Evolutionary conservation across 495 filamentous ascomycete genomes (phyloP).

Genomic region (Lophium mytilinum): DNA sequence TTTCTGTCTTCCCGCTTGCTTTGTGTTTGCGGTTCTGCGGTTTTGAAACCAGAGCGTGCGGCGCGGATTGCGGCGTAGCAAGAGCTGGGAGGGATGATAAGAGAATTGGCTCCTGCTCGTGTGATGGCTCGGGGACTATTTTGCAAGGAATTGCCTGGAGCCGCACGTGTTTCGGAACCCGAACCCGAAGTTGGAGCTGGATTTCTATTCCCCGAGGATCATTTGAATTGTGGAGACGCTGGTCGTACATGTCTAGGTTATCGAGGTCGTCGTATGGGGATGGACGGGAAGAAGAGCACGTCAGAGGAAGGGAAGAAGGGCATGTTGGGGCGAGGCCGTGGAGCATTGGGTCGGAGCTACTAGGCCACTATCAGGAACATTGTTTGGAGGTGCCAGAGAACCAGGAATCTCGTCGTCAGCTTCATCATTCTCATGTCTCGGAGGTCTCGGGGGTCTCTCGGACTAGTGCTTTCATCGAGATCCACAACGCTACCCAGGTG

Average conservation of each 20-base stretch:
- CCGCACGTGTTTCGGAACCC: neutral
- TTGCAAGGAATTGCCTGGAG: neutral
- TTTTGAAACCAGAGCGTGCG: neutral
- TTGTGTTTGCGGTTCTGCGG: neutral
- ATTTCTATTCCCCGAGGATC: neutral
- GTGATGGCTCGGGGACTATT: neutral
- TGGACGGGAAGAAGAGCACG: neutral
- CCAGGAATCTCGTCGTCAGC: neutral
- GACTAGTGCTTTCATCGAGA: neutral
- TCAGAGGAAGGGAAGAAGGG: neutral
- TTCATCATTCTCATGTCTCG: neutral
- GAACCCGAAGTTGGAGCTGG: neutral
- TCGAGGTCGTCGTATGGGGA: neutral
- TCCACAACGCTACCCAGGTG: neutral
- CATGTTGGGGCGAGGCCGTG: neutral
- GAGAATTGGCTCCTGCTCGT: neutral
- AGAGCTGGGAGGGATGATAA: neutral
- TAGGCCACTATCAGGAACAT: neutral
- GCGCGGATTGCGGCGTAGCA: conserved; percentile 12
- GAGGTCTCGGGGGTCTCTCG: neutral
- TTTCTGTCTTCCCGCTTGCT: neutral
- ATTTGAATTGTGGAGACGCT: neutral
- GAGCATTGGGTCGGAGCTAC: conserved; percentile 1
- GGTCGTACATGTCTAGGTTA: neutral
- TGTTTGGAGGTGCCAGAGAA: neutral